Evolutionary conservation across 352 stramenopile genomes (phyloP), one percentile per base, ranked within the genome.

Genomic region (Thraustochytrium striatum): DNA sequence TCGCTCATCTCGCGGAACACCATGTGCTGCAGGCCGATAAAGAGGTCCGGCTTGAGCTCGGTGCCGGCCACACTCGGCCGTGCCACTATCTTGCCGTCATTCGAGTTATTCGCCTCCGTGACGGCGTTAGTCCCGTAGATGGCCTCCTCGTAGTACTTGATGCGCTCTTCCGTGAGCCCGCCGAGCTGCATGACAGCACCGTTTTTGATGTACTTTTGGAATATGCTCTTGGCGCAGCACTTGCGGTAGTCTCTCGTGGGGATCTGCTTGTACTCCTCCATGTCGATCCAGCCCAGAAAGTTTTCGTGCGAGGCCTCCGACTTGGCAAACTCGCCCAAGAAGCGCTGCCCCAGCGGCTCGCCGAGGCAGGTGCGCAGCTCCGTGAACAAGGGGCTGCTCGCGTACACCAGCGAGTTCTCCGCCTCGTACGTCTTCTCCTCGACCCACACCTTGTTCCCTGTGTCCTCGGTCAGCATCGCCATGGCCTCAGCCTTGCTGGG

Each of bases 1-100:
- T 83, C 78, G 3, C 52, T 43, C 65, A 75, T 75, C 30, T 75
- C 65, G 25, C 65, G 65, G 47, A 75, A 75, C 30, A 75, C 32
- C 13, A 38, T 9, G 32, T 75, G 65, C 41, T 75, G 65, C 44
- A 75, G 36, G 52, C 65, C 65, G 16, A 61, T 41, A 2, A 75
- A 75, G n/a, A 75, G 65, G 47, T 75, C 41, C 8, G 65, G 16
- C 25, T 58, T 35, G n/a, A 75, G 50, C 28, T 75, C 65, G 5
- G 61, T 30, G n/a, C n/a, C n/a, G n/a, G n/a, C n/a, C n/a, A n/a
- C n/a, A n/a, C n/a, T n/a, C n/a, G n/a, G n/a, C n/a, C n/a, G n/a
- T n/a, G n/a, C n/a, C n/a, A n/a, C n/a, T n/a, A n/a, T n/a, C 0
- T 43, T 30, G 25, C 65, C 65, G 39, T 47, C 39, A 25, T 61